A percentile compares a stretch with the other conserved stretches of the same genome.
These are phyloP conservation scores for Coemansia sp. DNA, from an alignment of 192 early-diverging fungal genomes.

Conservation along the genomic window DNA sequence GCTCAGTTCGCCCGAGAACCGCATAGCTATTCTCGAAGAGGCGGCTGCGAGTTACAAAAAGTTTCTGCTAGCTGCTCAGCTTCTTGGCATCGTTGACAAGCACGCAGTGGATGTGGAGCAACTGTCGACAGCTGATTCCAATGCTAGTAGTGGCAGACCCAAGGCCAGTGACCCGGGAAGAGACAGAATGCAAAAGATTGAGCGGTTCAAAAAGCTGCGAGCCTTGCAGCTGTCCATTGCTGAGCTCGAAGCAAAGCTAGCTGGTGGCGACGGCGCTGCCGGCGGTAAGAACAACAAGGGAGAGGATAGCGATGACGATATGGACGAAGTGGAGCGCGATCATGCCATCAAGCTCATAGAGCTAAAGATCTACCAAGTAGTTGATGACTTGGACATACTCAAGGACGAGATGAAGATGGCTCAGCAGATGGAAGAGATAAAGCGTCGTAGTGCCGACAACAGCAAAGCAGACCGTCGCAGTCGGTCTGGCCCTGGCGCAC, in stretches of 20 bases:
- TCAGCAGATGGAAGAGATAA: slow-evolving; percentile 66
- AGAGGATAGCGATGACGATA: slow-evolving; percentile 54
- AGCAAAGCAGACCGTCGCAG: slow-evolving; percentile 5
- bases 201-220: slow-evolving; percentile 55
- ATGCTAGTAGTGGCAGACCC: neutral
- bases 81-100: slow-evolving; percentile 17
- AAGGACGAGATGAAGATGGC: slow-evolving; percentile 80
- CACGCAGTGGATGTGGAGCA: neutral
- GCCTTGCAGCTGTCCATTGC: slow-evolving; percentile 75
- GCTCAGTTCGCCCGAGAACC: slow-evolving; percentile 1
- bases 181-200: slow-evolving; percentile 32
- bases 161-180: slow-evolving; percentile 10
- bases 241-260: slow-evolving; percentile 72
- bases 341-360: slow-evolving; percentile 70
- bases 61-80: slow-evolving; percentile 28
- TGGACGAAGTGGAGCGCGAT: slow-evolving; percentile 79
- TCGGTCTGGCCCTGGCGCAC: neutral
- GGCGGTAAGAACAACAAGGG: neutral
- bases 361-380: slow-evolving; percentile 65
- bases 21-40: slow-evolving; percentile 15
- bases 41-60: slow-evolving; percentile 14
- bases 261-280: slow-evolving; percentile 24
- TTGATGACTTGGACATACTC: slow-evolving; percentile 68
- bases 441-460: slow-evolving; percentile 9
- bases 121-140: neutral